Evolutionary conservation across 2,329 filamentous ascomycete species (phyloP).

Genomic region (Penicillium sp.): DNA sequence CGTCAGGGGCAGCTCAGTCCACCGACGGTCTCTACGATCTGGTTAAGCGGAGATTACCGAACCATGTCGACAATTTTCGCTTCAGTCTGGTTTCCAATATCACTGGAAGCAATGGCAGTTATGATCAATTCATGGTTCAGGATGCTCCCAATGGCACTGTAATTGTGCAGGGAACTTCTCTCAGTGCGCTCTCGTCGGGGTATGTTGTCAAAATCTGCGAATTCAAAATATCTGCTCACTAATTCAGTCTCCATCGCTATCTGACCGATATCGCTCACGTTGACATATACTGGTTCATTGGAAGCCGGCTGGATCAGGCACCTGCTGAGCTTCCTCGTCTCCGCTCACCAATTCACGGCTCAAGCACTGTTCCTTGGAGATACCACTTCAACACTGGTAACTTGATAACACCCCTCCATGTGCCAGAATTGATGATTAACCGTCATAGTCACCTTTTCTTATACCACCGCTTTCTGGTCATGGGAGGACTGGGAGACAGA

Average conservation of each 20-base stretch:
- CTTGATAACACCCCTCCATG: background rate
- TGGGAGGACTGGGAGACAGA: slow-evolving; percentile 57
- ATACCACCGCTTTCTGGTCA: slow-evolving; percentile 53
- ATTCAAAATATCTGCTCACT: background rate
- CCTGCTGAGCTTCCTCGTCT: slow-evolving; percentile 31
- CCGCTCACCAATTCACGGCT: slow-evolving; percentile 37
- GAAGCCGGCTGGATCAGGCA: slow-evolving; percentile 41
- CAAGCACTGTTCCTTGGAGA: slow-evolving; percentile 48
- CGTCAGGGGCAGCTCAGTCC: slow-evolving; percentile 11
- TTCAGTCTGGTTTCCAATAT: slow-evolving; percentile 19
- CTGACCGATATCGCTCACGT: slow-evolving; percentile 44
- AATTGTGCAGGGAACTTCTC: slow-evolving; percentile 33
- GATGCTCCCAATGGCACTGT: slow-evolving; percentile 28
- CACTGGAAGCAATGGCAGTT: background rate
- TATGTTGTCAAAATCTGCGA: slow-evolving; percentile 15
- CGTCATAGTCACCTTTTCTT: slow-evolving; percentile 51
- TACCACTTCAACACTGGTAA: slow-evolving; percentile 55
- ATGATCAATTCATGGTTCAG: slow-evolving; percentile 26
- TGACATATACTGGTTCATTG: slow-evolving; percentile 52
- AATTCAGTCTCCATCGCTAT: slow-evolving; percentile 41
- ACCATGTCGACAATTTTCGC: slow-evolving; percentile 21
- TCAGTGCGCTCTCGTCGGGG: slow-evolving; percentile 38
- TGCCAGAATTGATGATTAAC: background rate
- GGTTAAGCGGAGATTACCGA: slow-evolving; percentile 24
- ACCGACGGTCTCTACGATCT: slow-evolving; percentile 26